Conservation (phyloP, 2,329 filamentous ascomycete species). For the Pochonia chlamydosporia region DNA sequence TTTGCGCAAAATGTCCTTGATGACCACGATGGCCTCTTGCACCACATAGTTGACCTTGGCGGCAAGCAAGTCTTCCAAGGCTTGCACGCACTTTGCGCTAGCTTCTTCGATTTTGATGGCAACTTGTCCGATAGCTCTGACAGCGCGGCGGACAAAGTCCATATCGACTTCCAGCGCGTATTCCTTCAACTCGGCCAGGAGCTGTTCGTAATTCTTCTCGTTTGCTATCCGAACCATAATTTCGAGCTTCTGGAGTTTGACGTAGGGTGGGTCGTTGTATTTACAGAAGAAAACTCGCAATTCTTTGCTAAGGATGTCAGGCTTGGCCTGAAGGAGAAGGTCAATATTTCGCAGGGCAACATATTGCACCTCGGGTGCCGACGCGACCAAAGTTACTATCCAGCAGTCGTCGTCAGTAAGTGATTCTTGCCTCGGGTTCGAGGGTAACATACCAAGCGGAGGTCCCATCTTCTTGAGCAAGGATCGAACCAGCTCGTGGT, state of each 20-base stretch:
- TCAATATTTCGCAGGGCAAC: constrained; percentile 96
- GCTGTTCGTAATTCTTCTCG: constrained; percentile 90
- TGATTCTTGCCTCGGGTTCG: no score
- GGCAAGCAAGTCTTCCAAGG: constrained; percentile 86
- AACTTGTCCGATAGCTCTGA: constrained; percentile 95
- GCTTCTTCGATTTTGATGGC: constrained; percentile 97
- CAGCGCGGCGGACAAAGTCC: constrained; percentile 92
- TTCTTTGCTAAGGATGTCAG: constrained; percentile 95
- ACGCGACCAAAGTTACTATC: constrained; percentile 87
- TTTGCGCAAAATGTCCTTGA: constrained; percentile 96
- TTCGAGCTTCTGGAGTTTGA: constrained; percentile 95
- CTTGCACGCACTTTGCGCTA: constrained; percentile 92
- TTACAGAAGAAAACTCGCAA: constrained; percentile 99
- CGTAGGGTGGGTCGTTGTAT: constrained; percentile 96
- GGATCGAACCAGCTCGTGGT: constrained; percentile 69
- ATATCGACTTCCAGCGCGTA: constrained; percentile 98
- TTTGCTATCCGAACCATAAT: constrained; percentile 99
- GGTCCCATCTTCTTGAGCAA: constrained; percentile 99
- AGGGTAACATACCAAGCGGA: constrained; percentile 60
- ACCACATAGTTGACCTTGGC: constrained; percentile 99
- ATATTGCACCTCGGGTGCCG: constrained; percentile 94
- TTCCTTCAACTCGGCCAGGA: constrained; percentile 91
- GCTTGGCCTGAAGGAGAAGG: constrained; percentile 88
- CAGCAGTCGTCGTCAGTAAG: not conserved
- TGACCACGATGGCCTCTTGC: constrained; percentile 96